Base-by-base conservation (phyloP, 23 red algal species). In the Gracilaria domingensis region DNA sequence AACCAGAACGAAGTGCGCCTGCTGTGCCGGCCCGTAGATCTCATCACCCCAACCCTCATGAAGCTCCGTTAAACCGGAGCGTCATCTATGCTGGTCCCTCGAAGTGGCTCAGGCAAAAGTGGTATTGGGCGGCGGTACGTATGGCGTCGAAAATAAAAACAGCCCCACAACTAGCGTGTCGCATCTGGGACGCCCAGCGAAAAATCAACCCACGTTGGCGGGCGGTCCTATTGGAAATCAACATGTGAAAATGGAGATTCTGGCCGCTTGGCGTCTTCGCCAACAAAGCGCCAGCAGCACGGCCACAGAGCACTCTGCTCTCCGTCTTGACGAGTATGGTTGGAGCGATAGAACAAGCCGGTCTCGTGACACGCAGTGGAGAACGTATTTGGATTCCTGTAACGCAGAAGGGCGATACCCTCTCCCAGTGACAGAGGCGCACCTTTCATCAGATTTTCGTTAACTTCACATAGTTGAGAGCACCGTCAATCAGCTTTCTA, bases 1-100 rank as follows among this genome's bases (percentile, higher is more conserved):
- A 21, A 62, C 12, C n/a, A 37, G 0, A 67, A 20, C 55, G 32
- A 40, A 28, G 83, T 86, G 12, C 83, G 60, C 0, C 49, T 86
- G 34, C 65, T 74, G 37, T 75, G 60, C 38, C 65, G 65, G 0
- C 83, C 65, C 36, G 65, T 72, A 21, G 83, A 86, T 16, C 4
- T 75, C 12, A 86, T 86, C 64, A 55, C 32, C 38, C 34, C 61
- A 28, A 86, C 83, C 7, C 24, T 86, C n/a, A 59, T 34, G 17
- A 75, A 86, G 65, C 23, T 86, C 6, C 37, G 65, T 30, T 24
- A 17, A 17, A 86, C 64, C 18, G 13, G 65, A 26, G 44, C 83
- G 17, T 65, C 83, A 28, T 64, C 83, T 12, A 55, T 86, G 6
- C 66, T 86, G 83, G 35, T 86, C 57, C 58, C 26, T 35, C 83